Evolutionary conservation across 2,329 filamentous ascomycete genomes (phyloP).

Genomic region (Paramyrothecium roridum): DNA sequence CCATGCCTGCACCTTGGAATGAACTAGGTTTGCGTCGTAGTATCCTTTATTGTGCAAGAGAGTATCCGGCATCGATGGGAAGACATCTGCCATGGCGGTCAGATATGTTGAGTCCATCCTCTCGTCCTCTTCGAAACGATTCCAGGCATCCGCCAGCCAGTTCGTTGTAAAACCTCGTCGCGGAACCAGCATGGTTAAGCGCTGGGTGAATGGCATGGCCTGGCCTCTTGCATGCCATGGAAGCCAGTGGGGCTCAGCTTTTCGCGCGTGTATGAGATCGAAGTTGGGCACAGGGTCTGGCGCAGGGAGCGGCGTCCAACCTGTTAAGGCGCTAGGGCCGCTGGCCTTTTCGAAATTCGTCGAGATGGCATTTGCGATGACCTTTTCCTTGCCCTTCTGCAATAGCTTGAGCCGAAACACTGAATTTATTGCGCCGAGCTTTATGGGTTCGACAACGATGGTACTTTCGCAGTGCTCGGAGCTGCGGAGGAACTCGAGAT

Average conservation of each 20-base stretch:
- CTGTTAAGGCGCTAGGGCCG: background rate
- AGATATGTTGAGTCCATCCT: slow-evolving; percentile 18
- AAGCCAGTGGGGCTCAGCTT: slow-evolving; percentile 18
- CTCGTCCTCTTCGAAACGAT: slow-evolving; percentile 12
- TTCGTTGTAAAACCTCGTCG: slow-evolving; percentile 12
- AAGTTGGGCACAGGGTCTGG: slow-evolving; percentile 21
- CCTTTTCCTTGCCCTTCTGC: background rate
- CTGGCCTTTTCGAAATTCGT: background rate
- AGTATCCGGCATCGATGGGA: slow-evolving; percentile 23
- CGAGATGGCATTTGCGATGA: background rate
- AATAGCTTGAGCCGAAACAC: slow-evolving; percentile 19
- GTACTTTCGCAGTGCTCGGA: slow-evolving; percentile 15
- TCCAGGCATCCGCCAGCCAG: slow-evolving; percentile 19
- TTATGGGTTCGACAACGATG: slow-evolving; percentile 13
- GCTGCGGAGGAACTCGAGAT: slow-evolving; percentile 20
- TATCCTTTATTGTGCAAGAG: slow-evolving; percentile 16
- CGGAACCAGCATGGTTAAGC: slow-evolving; percentile 14
- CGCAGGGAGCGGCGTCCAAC: background rate
- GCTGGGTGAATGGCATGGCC: slow-evolving; percentile 12
- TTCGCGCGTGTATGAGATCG: slow-evolving; percentile 4
- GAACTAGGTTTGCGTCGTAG: slow-evolving; percentile 16
- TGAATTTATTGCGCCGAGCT: slow-evolving; percentile 12
- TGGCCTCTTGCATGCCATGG: slow-evolving; percentile 13
- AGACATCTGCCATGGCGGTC: slow-evolving; percentile 19
- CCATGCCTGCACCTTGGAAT: slow-evolving; percentile 10